Evolutionary conservation across 2,329 filamentous ascomycete genomes (phyloP).

Genomic region (Curvularia hawaiiensis): DNA sequence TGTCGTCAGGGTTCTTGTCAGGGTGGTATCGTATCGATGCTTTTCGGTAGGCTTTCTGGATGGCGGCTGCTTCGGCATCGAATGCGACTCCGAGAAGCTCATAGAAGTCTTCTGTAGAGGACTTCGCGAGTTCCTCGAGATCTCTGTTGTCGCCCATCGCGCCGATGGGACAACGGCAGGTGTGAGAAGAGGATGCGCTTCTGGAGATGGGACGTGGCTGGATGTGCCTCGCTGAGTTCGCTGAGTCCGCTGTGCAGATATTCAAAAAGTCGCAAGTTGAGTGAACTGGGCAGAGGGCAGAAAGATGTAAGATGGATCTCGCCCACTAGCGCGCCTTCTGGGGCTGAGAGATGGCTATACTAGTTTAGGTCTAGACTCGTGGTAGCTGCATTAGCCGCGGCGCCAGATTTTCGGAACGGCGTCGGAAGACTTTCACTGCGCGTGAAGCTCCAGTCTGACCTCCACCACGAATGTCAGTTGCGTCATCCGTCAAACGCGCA

Average conservation of each 20-base stretch:
- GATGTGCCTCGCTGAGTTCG: neutral
- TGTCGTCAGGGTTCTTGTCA: constrained; percentile 74
- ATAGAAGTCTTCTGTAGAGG: constrained; percentile 69
- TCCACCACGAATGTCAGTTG: constrained; percentile 30
- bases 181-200: neutral
- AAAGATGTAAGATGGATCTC: constrained; percentile 23
- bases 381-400: neutral
- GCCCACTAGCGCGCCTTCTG: constrained; percentile 18
- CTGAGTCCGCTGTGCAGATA: neutral
- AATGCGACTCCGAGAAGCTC: constrained; percentile 71
- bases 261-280: neutral
- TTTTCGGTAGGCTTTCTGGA: constrained; percentile 83
- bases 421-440: constrained; percentile 3
- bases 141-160: constrained; percentile 50
- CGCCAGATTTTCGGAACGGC: neutral
- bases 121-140: constrained; percentile 50
- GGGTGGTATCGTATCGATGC: constrained; percentile 91
- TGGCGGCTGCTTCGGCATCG: constrained; percentile 70
- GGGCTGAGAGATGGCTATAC: neutral
- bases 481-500: constrained; percentile 19
- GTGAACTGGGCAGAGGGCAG: constrained; percentile 6
- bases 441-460: constrained; percentile 1
- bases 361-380: neutral
- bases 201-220: neutral
- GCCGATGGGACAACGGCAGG: neutral